Base-by-base conservation (phyloP, 2,329 filamentous ascomycete species). In the Colletotrichum filicis region DNA sequence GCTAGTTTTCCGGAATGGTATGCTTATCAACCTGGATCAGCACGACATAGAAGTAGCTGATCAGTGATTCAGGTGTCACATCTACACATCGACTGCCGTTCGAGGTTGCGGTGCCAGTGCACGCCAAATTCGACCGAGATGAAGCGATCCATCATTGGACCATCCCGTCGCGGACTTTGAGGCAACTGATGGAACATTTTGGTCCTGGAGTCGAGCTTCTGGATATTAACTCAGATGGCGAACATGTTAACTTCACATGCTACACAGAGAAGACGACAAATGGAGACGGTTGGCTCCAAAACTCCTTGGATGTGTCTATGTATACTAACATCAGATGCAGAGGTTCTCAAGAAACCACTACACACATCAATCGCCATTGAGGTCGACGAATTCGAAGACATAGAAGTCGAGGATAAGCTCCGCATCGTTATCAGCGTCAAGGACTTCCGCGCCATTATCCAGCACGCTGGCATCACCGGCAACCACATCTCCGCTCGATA, bases 391-490 rank as follows among this genome's bases (percentile, higher is more conserved):
- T 96, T 96, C 77, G 91, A 94, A 70, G 89, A 92, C 64, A 94
- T 95, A 74, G 86, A 90, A 26, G 91, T 94, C 35, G 91, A 95
- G 79, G 91, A 94, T 73, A 92, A 92, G 63, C 87, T 95, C 69
- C 94, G 95, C 79, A 93, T 95, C 77, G 90, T 94, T 71, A 93
- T 95, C 78, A 94, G 91, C 76, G 93, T 96, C 79, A 95, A 94
- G 78, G 94, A 96, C 81, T 95, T 95, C 80, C 92, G 93, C 63
- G 92, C 93, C 42, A 94, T 95, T 66, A 90, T 95, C 64, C 89
- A 91, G 42, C 94, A 96, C 81, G 93, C 94, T 11, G 92, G 92
- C 28, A 90, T 91, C 28, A 87, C 92, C 6, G 90, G 91, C 65
- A 91, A 90, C n/a, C 87, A 89, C 58, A 85, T 95, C 16, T 89